phyloP scores from a whole-genome alignment of 139 green algal genomes.

The Haematococcus lacustris region DNA sequence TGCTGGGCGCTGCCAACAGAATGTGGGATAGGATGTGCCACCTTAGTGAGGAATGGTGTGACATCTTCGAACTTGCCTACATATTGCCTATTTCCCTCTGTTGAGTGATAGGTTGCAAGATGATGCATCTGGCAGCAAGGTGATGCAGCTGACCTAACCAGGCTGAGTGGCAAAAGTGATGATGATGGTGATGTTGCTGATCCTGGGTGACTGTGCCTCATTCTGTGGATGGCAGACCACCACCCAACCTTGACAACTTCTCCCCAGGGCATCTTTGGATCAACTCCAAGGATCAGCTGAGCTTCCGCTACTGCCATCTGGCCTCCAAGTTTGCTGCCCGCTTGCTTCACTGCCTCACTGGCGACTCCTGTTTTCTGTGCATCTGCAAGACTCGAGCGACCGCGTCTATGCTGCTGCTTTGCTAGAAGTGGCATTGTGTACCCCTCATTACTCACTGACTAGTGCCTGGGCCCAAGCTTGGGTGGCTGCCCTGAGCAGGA shows the following conservation, averaged over 20 bases:
- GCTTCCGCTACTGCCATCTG: conserved; percentile 71
- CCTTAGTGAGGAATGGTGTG: no score
- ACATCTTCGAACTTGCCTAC: no score
- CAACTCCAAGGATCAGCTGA: conserved; percentile 65
- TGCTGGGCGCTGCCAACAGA: no score
- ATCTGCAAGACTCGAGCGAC: conserved; percentile 43
- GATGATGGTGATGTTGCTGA: no score
- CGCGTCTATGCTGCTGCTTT: not conserved
- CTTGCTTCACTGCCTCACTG: conserved; percentile 49
- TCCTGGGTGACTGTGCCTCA: no score
- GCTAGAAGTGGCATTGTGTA: not conserved
- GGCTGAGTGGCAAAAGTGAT: not conserved
- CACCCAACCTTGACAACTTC: conserved; percentile 70
- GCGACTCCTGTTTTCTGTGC: conserved; percentile 65
- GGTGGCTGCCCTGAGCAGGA: conserved; percentile 71
- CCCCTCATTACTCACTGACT: conserved; percentile 58
- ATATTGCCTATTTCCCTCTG: no score
- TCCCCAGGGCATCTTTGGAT: conserved; percentile 46
- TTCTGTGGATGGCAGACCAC: no score
- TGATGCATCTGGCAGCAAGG: conserved; percentile 1
- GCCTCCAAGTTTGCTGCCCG: not conserved
- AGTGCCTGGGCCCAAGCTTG: conserved; percentile 80
- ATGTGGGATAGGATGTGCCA: no score
- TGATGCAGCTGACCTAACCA: not conserved
- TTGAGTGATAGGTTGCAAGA: no score